phyloP scores from a whole-genome alignment of 2,329 filamentous ascomycete species.

The Intubia oerlemansii region DNA sequence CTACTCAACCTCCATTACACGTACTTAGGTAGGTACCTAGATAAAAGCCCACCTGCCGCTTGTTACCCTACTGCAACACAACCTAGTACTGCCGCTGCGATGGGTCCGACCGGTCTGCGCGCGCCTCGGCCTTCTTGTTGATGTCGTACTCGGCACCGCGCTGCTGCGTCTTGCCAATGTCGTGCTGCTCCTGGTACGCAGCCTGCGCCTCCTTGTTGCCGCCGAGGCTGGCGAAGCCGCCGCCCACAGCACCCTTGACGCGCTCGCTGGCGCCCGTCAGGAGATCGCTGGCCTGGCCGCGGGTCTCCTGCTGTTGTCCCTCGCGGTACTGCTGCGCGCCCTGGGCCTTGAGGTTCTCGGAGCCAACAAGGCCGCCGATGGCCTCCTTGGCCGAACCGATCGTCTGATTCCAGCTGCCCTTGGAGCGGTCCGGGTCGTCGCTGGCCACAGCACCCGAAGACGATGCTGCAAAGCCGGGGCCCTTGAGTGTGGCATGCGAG shows the following conservation, averaged over 20 bases:
- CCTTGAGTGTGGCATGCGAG: constrained; percentile 53
- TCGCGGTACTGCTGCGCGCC: constrained; percentile 61
- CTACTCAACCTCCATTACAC: too few relatives aligned
- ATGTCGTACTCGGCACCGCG: constrained; percentile 66
- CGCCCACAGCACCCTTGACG: constrained; percentile 45
- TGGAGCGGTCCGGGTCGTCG: constrained; percentile 50
- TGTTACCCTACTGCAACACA: too few relatives aligned
- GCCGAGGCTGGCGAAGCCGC: constrained; percentile 47
- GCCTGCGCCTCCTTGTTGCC: constrained; percentile 46
- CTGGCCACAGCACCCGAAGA: constrained; percentile 46
- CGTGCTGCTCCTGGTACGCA: constrained; percentile 48
- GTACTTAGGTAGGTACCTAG: too few relatives aligned
- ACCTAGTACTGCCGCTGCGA: too few relatives aligned
- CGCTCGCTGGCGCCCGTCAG: constrained; percentile 44
- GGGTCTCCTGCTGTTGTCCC: constrained; percentile 64
- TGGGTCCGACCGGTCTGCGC: too few relatives aligned
- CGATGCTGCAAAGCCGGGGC: constrained; percentile 51
- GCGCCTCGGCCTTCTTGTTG: constrained; percentile 42
- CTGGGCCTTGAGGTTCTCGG: constrained; percentile 50
- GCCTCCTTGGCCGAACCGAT: constrained; percentile 70
- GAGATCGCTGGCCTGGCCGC: constrained; percentile 60
- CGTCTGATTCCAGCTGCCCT: constrained; percentile 73
- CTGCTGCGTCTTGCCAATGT: constrained; percentile 61
- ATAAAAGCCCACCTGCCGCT: too few relatives aligned
- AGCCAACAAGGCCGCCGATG: constrained; percentile 53